These are phyloP conservation scores for Steccherinum ochraceum DNA, from an alignment of 768 basidiomycete species.

Conservation along the genomic window DNA sequence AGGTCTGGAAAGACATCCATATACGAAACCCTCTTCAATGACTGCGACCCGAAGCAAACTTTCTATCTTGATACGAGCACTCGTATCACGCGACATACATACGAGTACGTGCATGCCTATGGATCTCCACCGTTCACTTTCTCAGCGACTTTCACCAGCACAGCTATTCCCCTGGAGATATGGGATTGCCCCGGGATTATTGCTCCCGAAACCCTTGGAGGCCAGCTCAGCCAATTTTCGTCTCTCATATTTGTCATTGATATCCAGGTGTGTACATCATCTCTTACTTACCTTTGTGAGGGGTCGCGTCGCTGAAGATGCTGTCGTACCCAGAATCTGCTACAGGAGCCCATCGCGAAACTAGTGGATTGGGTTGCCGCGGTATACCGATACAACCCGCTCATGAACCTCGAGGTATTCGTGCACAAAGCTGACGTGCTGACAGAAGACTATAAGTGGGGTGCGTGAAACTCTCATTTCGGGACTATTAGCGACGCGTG, in stretches of 20 bases:
- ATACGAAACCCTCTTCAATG: slow-evolving; percentile 86
- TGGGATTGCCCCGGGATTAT: slow-evolving; percentile 93
- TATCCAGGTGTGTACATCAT: slow-evolving; percentile 78
- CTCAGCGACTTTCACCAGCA: slow-evolving; percentile 38
- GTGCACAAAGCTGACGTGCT: slow-evolving; percentile 93
- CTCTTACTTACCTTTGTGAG: no score
- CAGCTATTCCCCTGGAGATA: slow-evolving; percentile 87
- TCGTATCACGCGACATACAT: slow-evolving; percentile 62
- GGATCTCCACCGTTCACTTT: neutral
- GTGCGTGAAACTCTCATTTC: slow-evolving; percentile 35
- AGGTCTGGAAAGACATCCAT: slow-evolving; percentile 94
- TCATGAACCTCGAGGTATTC: slow-evolving; percentile 82
- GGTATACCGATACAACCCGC: slow-evolving; percentile 68
- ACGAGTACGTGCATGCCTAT: slow-evolving; percentile 58
- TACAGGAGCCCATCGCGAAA: slow-evolving; percentile 76
- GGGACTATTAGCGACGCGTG: neutral
- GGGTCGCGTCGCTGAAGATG: no score
- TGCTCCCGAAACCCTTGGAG: slow-evolving; percentile 71
- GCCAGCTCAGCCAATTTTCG: slow-evolving; percentile 71
- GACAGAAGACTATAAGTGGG: slow-evolving; percentile 86
- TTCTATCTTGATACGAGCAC: slow-evolving; percentile 89
- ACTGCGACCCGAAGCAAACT: slow-evolving; percentile 73
- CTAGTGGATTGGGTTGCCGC: slow-evolving; percentile 78
- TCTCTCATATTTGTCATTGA: slow-evolving; percentile 93
- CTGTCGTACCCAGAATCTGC: slow-evolving; percentile 59